A percentile compares a stretch with the other conserved stretches of the same genome.
These are phyloP conservation scores for Pleurozium schreberi DNA, from an alignment of 225 moss, liverwort and hornwort genomes.

Conservation along the genomic window DNA sequence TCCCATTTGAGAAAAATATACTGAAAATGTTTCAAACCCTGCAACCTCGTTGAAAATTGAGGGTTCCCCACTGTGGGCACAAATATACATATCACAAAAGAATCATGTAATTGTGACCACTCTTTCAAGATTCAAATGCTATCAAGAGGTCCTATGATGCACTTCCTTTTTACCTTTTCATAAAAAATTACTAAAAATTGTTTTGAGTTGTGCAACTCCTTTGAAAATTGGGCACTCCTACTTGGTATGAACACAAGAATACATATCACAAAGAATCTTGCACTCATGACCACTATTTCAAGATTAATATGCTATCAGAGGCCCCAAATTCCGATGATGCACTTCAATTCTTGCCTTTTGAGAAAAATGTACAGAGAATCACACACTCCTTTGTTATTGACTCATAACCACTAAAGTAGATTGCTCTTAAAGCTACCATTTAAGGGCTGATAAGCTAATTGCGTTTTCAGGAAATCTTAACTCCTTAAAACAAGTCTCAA, in stretches of 20 bases:
- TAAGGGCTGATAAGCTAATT: too few species aligned
- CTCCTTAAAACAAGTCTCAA: too few species aligned
- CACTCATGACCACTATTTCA: neutral
- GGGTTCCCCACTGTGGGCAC: neutral
- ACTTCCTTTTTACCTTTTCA: neutral
- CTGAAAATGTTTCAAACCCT: neutral
- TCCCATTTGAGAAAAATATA: neutral
- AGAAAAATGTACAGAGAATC: too few species aligned
- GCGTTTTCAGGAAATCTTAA: too few species aligned
- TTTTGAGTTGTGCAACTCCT: neutral
- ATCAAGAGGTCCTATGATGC: neutral
- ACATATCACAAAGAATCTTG: neutral
- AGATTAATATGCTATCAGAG: neutral
- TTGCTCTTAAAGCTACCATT: too few species aligned
- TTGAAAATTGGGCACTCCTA: neutral
- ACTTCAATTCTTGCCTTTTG: neutral
- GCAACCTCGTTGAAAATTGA: neutral
- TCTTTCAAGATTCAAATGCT: neutral
- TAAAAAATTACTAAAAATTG: neutral
- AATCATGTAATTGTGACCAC: neutral
- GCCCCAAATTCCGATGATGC: neutral
- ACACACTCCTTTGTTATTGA: too few species aligned
- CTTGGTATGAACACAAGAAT: neutral
- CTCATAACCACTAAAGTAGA: too few species aligned
- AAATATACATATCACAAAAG: neutral